These are phyloP conservation scores for Aphanocladium album DNA, from an alignment of 2,329 filamentous ascomycete species.

Conservation along the genomic window DNA sequence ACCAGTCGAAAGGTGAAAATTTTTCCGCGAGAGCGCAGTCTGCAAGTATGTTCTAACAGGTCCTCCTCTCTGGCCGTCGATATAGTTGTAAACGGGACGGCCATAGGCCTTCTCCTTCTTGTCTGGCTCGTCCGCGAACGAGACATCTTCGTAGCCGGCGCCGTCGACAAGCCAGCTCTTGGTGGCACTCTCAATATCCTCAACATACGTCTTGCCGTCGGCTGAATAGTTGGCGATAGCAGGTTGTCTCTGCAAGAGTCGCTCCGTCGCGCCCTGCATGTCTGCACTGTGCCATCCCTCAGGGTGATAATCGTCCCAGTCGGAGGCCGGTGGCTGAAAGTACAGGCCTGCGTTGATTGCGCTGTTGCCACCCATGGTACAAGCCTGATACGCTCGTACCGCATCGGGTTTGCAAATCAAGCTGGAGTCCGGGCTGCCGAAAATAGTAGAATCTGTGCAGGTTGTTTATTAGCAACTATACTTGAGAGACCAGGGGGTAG, in stretches of 20 bases:
- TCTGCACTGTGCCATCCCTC: constrained; percentile 46
- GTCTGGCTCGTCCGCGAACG: constrained; percentile 40
- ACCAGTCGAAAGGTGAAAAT: constrained; percentile 41
- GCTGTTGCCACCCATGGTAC: constrained; percentile 46
- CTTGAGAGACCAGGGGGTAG: too few relatives aligned
- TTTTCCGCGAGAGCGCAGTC: constrained; percentile 33
- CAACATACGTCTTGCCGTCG: constrained; percentile 41
- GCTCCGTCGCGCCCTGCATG: constrained; percentile 39
- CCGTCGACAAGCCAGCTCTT: constrained; percentile 45
- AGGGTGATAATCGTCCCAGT: constrained; percentile 47
- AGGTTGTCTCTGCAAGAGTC: constrained; percentile 39
- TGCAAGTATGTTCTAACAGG: constrained; percentile 47
- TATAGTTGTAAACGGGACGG: constrained; percentile 43
- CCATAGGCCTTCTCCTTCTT: constrained; percentile 45
- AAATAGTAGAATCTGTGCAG: constrained; percentile 42
- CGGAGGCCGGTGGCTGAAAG: constrained; percentile 47
- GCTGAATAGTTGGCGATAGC: constrained; percentile 38
- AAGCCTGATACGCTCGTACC: constrained; percentile 41
- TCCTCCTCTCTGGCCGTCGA: constrained; percentile 44
- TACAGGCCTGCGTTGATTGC: constrained; percentile 51
- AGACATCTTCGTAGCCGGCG: constrained; percentile 42
- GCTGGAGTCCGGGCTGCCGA: constrained; percentile 31
- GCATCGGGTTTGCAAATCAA: constrained; percentile 35
- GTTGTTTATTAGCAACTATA: neutral
- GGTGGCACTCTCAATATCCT: constrained; percentile 42